Conservation (phyloP, 306 rosid genomes). For the Dryas drummondii region DNA sequence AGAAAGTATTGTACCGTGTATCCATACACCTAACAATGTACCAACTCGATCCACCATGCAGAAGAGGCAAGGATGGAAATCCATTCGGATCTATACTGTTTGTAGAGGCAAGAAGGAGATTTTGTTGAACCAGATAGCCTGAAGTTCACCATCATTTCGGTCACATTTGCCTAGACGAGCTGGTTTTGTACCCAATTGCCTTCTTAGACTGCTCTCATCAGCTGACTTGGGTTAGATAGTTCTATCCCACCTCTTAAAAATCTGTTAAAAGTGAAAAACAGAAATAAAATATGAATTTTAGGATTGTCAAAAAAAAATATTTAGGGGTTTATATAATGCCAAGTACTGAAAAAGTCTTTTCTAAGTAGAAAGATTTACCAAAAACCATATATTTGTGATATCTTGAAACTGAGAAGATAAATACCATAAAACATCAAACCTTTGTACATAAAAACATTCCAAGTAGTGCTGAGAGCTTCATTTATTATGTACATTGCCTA, state of each 20-base stretch:
- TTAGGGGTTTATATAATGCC: background rate
- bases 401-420: background rate
- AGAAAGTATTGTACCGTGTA: no score
- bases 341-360: background rate
- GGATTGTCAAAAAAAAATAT: background rate
- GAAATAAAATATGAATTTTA: background rate
- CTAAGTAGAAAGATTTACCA: background rate
- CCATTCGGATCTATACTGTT: background rate
- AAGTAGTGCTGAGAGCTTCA: background rate
- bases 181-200: background rate
- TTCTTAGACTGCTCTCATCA: background rate
- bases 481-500: conserved; percentile 11
- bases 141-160: background rate
- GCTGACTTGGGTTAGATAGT: conserved; percentile 13
- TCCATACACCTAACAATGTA: no score
- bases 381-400: background rate
- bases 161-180: background rate
- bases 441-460: background rate
- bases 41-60: background rate
- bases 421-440: background rate
- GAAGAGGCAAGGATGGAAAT: no score
- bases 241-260: conserved; percentile 20
- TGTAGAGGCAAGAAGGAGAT: background rate
- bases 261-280: conserved; percentile 8
- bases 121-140: background rate